Evolutionary conservation across 768 basidiomycete species (phyloP).

Genomic region (Rhodotorula paludigena): DNA sequence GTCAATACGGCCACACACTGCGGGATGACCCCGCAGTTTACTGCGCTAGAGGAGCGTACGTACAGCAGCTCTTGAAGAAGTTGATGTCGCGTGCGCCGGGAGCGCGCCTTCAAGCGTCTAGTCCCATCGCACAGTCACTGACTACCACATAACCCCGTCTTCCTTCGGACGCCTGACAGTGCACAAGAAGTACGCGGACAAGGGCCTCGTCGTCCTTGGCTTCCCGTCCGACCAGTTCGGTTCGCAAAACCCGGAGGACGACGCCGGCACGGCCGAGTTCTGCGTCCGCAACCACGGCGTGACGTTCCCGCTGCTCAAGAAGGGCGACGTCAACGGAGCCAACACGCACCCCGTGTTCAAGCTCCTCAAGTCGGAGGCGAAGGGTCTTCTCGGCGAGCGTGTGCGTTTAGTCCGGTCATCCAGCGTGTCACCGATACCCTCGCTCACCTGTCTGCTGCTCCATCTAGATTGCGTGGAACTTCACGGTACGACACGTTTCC

Average conservation of each 20-base stretch:
- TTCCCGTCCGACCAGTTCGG: conserved; percentile 95
- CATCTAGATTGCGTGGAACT: too few relatives aligned
- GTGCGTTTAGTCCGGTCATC: too few relatives aligned
- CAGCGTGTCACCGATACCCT: too few relatives aligned
- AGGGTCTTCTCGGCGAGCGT: conserved; percentile 64
- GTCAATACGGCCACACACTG: conserved; percentile 48
- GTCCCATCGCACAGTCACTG: too few relatives aligned
- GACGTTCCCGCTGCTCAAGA: conserved; percentile 83
- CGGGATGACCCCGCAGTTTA: conserved; percentile 44
- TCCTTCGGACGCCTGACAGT: conserved; percentile 9
- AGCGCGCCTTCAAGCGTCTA: too few relatives aligned
- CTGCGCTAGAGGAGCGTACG: conserved; percentile 62
- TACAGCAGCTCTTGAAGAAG: too few relatives aligned
- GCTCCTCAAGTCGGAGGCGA: conserved; percentile 74
- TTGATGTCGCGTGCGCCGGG: too few relatives aligned
- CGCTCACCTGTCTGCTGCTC: too few relatives aligned
- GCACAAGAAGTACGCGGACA: conserved; percentile 73
- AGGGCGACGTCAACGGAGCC: conserved; percentile 82
- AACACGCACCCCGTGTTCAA: conserved; percentile 75
- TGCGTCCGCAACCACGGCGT: conserved; percentile 82
- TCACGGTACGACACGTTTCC: background rate
- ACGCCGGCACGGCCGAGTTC: conserved; percentile 48
- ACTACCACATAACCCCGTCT: too few relatives aligned
- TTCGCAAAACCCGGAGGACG: conserved; percentile 16
- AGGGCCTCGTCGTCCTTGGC: conserved; percentile 71